These are phyloP conservation scores for Trichoderma harzianum DNA, from an alignment of 2,329 filamentous ascomycete species.

Conservation along the genomic window DNA sequence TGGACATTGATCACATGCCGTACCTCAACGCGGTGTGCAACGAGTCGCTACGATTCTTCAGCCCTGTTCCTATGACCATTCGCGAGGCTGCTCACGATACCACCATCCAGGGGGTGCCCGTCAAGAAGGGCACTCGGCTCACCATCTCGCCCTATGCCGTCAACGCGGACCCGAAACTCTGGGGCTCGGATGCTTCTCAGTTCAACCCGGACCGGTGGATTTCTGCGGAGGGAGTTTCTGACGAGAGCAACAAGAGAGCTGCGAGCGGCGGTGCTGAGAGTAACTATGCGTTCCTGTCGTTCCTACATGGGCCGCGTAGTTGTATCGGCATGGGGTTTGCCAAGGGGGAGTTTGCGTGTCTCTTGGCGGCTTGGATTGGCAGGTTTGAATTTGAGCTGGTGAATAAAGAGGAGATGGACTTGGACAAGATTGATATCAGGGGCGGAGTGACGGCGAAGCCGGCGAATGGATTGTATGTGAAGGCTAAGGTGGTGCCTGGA, in stretches of 20 bases:
- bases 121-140: slow-evolving; percentile 70
- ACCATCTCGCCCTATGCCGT: slow-evolving; percentile 63
- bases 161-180: slow-evolving; percentile 66
- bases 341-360: slow-evolving; percentile 77
- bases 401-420: slow-evolving; percentile 60
- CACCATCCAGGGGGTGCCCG: slow-evolving; percentile 57
- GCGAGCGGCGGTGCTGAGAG: slow-evolving; percentile 69
- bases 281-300: slow-evolving; percentile 77
- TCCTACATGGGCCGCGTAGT: slow-evolving; percentile 79
- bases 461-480: slow-evolving; percentile 67
- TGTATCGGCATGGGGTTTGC: slow-evolving; percentile 85
- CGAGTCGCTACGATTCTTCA: slow-evolving; percentile 70
- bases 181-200: slow-evolving; percentile 69
- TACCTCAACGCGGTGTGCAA: slow-evolving; percentile 78
- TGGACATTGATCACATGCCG: slow-evolving; percentile 67
- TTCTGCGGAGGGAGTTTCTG: slow-evolving; percentile 33
- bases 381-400: slow-evolving; percentile 63
- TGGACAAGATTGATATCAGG: slow-evolving; percentile 64
- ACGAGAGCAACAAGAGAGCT: slow-evolving; percentile 35
- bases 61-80: slow-evolving; percentile 68
- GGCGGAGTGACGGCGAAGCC: slow-evolving; percentile 70
- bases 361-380: slow-evolving; percentile 74
- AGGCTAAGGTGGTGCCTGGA: slow-evolving; percentile 61
- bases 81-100: slow-evolving; percentile 65
- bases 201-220: slow-evolving; percentile 83